Evolutionary conservation across 2,329 filamentous ascomycete genomes (phyloP), one percentile per base, ranked within the genome.

Genomic region (Kalmusia sp.): DNA sequence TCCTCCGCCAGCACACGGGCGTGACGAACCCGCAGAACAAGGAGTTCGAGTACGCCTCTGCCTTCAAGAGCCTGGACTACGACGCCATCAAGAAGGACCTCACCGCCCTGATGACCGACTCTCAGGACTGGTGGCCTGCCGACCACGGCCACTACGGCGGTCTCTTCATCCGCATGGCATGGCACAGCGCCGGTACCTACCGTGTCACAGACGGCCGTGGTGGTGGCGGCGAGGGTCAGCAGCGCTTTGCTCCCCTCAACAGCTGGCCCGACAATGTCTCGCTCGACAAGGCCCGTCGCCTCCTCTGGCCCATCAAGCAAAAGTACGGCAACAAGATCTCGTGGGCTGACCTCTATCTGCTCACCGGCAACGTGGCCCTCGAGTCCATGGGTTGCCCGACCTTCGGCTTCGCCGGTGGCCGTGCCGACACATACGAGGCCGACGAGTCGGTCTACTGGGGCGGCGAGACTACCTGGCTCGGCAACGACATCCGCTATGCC

Each of bases 301-400:
- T 92, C 51, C 79, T 92, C 35, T 91, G 88, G 87, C 89, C 89
- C 51, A 86, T 92, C 78, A 92, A 92, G 84, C 88, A 91, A 65
- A 92, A 92, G 82, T 92, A 92, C 62, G 89, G 89, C 72, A 86
- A 85, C 81, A 91, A 90, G 80, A 89, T 92, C 75, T 92, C 89
- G 0, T 92, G 89, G 89, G 87, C 89, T 21, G 89, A 92, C 70
- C 76, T 92, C 54, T 73, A 88, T 43, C 80, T 91, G 51, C 82
- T 92, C 49, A 84, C 87, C 24, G 89, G 89, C 61, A 92, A 92
- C 71, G 88, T 92, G 14, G 88, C 89, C 40, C 82, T 92, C 59
- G 89, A 92, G 77, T 85, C 84, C 57, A 91, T 91, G 87, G 89
- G 87, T 55, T 84, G 89, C 77, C 84, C 86, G 77, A 86, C 88